These are phyloP conservation scores for Pseudozyma sp. DNA, from an alignment of 1,284 basidiomycete genomes.

Conservation along the genomic window DNA sequence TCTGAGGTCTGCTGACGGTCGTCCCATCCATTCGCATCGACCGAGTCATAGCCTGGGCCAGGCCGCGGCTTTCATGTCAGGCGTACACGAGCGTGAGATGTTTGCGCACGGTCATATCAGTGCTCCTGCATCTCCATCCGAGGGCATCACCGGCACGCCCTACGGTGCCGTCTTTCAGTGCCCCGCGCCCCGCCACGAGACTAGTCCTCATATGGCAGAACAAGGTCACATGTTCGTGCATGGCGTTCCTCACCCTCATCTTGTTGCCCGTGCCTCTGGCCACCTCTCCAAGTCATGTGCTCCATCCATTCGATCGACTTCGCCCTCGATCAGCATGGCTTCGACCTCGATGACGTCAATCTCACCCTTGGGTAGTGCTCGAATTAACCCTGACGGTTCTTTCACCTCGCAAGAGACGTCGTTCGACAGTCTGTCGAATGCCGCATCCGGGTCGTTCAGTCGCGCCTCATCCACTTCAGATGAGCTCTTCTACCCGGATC, in stretches of 20 bases:
- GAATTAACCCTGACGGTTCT: slow-evolving; percentile 42
- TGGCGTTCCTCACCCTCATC: slow-evolving; percentile 1
- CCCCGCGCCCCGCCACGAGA: slow-evolving; percentile 17
- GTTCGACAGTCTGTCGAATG: slow-evolving; percentile 47
- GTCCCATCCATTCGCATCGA: slow-evolving; percentile 32
- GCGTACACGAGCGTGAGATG: slow-evolving; percentile 10
- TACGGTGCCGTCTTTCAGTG: slow-evolving; percentile 19
- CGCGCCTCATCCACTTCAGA: slow-evolving; percentile 44
- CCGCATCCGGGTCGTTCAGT: slow-evolving; percentile 41
- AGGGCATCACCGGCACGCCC: slow-evolving; percentile 12
- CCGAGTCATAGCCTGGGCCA: slow-evolving; percentile 48
- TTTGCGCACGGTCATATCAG: slow-evolving; percentile 25
- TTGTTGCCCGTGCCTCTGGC: neutral
- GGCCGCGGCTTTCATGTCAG: slow-evolving; percentile 36
- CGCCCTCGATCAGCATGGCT: slow-evolving; percentile 44
- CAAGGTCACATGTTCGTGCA: slow-evolving; percentile 20
- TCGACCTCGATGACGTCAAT: slow-evolving; percentile 52
- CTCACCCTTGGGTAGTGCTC: slow-evolving; percentile 40
- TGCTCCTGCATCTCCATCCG: slow-evolving; percentile 44
- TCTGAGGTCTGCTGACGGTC: slow-evolving; percentile 7
- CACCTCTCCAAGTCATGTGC: slow-evolving; percentile 19
- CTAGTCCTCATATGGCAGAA: slow-evolving; percentile 10
- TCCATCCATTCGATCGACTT: slow-evolving; percentile 34
- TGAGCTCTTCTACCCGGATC: slow-evolving; percentile 26
- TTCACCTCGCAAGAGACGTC: slow-evolving; percentile 51